Evolutionary conservation across 1,284 basidiomycete species (phyloP).

Genomic region (Tremellales sp.): DNA sequence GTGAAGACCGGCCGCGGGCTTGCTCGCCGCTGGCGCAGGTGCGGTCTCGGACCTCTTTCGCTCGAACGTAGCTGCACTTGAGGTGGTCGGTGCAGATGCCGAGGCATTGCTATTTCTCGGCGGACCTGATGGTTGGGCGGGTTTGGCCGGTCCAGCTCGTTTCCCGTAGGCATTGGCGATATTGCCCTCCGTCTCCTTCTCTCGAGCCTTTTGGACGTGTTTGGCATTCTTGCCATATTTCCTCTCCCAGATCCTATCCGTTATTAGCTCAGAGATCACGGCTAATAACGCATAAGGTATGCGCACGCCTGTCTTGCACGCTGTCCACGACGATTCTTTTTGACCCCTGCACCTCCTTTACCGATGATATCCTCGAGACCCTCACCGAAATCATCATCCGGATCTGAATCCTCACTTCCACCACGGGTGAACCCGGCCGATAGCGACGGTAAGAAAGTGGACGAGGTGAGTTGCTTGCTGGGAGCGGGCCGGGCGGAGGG

Average conservation of each 20-base stretch:
- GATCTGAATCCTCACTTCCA: constrained; percentile 69
- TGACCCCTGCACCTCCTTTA: constrained; percentile 51
- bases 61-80: neutral
- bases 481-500: neutral
- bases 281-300: constrained; percentile 32
- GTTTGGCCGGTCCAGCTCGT: constrained; percentile 14
- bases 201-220: constrained; percentile 67
- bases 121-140: constrained; percentile 6
- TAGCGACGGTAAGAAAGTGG: constrained; percentile 83
- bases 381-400: constrained; percentile 63
- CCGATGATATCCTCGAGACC: constrained; percentile 41
- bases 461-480: constrained; percentile 48
- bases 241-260: constrained; percentile 87
- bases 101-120: neutral
- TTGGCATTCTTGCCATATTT: constrained; percentile 88
- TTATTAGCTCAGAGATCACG: constrained; percentile 4
- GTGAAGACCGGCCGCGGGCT: constrained; percentile 56
- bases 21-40: constrained; percentile 2
- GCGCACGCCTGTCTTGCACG: constrained; percentile 84
- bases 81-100: neutral
- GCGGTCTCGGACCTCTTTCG: neutral
- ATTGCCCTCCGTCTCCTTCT: constrained; percentile 21
- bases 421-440: constrained; percentile 77
- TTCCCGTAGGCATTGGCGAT: constrained; percentile 36
- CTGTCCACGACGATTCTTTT: constrained; percentile 89